Evolutionary conservation across 1,284 basidiomycete genomes (phyloP).

Genomic region (Uromyces viciae-fabae): DNA sequence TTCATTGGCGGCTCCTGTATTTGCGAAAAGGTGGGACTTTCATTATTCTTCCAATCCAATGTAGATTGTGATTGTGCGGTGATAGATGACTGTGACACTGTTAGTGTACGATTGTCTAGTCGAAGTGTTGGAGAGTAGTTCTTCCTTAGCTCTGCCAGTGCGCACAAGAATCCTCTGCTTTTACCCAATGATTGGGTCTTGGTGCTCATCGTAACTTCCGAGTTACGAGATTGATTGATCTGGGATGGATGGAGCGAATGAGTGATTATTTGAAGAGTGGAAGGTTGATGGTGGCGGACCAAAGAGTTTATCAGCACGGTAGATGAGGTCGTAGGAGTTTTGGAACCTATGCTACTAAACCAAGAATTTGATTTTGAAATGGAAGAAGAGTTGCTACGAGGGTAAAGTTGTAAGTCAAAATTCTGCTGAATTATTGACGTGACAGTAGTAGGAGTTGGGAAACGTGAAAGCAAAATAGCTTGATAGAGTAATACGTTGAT

Average conservation of each 20-base stretch:
- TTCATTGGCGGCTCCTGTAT: too few species aligned
- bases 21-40: too few species aligned
- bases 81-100: not conserved
- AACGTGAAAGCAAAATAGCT: slow-evolving; percentile 47
- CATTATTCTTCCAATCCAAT: not conserved
- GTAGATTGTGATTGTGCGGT: not conserved
- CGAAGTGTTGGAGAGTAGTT: not conserved
- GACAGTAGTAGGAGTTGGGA: slow-evolving; percentile 46
- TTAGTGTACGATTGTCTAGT: not conserved
- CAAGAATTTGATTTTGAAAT: not conserved
- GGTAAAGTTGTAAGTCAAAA: not conserved
- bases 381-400: not conserved
- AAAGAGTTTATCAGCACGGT: not conserved
- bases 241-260: not conserved
- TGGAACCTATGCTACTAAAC: not conserved
- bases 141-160: slow-evolving; percentile 7
- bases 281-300: not conserved
- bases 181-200: not conserved
- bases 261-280: not conserved
- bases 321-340: not conserved
- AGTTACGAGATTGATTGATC: not conserved
- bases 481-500: slow-evolving; percentile 48
- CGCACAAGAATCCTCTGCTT: slow-evolving; percentile 9
- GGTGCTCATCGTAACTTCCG: not conserved
- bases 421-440: slow-evolving; percentile 7